Evolutionary conservation across 73 alveolate species (phyloP).

Genomic region (Paramecium caudatum): DNA sequence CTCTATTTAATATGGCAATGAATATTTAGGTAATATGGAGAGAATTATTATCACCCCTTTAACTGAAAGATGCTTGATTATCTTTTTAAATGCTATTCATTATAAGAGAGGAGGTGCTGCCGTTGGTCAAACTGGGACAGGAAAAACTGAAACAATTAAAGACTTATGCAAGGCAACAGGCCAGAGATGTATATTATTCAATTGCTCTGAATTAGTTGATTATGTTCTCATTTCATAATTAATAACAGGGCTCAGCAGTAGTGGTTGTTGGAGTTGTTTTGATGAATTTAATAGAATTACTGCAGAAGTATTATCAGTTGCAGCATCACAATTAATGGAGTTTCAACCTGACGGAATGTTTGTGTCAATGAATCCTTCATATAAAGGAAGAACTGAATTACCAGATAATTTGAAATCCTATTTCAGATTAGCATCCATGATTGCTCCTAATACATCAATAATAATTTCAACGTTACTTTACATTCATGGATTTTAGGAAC

Average conservation of each 20-base stretch:
- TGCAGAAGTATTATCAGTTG: conserved; percentile 87
- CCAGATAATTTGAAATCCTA: conserved; percentile 83
- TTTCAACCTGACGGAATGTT: conserved; percentile 77
- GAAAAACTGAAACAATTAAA: conserved; percentile 86
- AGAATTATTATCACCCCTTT: conserved; percentile 41
- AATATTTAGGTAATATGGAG: conserved; percentile 21
- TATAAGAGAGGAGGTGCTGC: conserved; percentile 31
- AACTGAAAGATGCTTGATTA: conserved; percentile 40
- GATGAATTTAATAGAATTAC: conserved; percentile 89
- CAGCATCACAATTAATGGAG: conserved; percentile 81
- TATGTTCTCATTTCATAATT: conserved; percentile 82
- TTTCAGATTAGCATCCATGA: conserved; percentile 81
- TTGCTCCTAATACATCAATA: conserved; percentile 77
- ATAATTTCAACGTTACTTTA: conserved; percentile 69
- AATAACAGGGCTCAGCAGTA: conserved; percentile 83
- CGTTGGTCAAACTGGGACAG: conserved; percentile 75
- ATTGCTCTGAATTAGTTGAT: conserved; percentile 88
- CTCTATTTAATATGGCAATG: conserved; percentile 5
- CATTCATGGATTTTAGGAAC: conserved; percentile 76
- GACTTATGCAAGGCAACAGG: conserved; percentile 84
- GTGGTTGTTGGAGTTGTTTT: conserved; percentile 87
- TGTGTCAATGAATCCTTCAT: conserved; percentile 87
- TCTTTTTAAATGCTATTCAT: conserved; percentile 6
- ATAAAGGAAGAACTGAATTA: conserved; percentile 84
- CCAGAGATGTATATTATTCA: conserved; percentile 76